Conservation (phyloP, 164 flowering plant genomes). For the Brasenia schreberi region DNA sequence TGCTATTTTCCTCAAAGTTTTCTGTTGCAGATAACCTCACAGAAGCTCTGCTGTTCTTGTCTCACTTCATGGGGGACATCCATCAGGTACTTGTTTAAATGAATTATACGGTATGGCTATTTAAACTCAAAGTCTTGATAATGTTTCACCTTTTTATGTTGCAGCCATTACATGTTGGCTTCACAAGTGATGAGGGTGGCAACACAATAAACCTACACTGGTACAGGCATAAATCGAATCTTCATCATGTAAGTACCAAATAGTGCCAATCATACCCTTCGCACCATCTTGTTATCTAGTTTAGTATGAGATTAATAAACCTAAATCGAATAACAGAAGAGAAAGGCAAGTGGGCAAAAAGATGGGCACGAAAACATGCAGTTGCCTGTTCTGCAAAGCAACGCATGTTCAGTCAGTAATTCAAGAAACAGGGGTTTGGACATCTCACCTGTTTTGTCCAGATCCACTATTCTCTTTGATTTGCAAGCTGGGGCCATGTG, state of each 20-base stretch:
- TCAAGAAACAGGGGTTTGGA: no score
- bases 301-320: no score
- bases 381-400: no score
- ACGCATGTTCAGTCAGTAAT: no score
- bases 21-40: slow-evolving; percentile 61
- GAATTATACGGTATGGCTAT: not conserved
- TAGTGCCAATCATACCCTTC: not conserved
- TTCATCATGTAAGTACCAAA: slow-evolving; percentile 71
- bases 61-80: slow-evolving; percentile 95
- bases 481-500: no score
- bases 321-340: no score
- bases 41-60: slow-evolving; percentile 71
- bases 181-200: slow-evolving; percentile 81
- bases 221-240: slow-evolving; percentile 84
- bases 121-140: no score
- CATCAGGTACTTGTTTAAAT: slow-evolving; percentile 59
- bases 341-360: no score
- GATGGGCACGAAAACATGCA: no score
- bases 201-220: slow-evolving; percentile 69
- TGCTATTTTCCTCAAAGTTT: not conserved
- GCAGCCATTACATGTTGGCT: slow-evolving; percentile 91
- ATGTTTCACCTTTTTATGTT: not conserved
- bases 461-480: no score
- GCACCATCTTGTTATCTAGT: no score
- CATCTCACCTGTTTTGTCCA: no score